A percentile compares a stretch with the other conserved stretches of the same genome.
phyloP scores from a whole-genome alignment of 306 rosid genomes.

The Cucumis hystrix region DNA sequence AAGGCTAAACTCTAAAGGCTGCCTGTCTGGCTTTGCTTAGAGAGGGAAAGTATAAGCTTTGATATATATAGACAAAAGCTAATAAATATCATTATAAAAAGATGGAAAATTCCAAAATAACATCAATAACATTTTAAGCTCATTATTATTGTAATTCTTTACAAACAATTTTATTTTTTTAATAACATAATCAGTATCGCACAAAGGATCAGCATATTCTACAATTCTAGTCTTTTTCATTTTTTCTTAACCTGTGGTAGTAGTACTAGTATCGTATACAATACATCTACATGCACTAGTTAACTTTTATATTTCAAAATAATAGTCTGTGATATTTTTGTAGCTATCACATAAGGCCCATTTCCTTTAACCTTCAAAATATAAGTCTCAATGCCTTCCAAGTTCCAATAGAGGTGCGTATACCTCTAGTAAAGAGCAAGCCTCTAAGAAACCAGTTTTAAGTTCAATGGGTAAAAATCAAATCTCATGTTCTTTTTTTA shows the following conservation, averaged over 20 bases:
- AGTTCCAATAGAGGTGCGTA: not conserved
- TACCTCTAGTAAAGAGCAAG: not conserved
- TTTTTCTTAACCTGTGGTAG: not conserved
- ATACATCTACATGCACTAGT: not conserved
- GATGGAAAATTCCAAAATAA: not conserved
- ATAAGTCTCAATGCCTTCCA: not conserved
- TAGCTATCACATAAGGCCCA: not conserved
- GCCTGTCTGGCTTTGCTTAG: not conserved
- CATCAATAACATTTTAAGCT: not conserved
- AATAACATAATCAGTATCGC: not conserved
- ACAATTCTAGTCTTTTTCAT: not conserved
- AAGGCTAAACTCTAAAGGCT: not conserved
- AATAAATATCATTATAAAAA: not conserved
- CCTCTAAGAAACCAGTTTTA: not conserved
- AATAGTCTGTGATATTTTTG: not conserved
- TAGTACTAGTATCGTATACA: not conserved
- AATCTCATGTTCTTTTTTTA: not conserved
- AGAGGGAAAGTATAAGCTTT: not conserved
- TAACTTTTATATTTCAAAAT: not conserved
- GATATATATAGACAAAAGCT: not conserved
- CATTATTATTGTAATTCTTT: not conserved
- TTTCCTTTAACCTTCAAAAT: not conserved
- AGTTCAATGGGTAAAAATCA: not conserved
- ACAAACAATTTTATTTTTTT: not conserved
- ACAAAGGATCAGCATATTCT: not conserved